Percentiles rank a stretch among this genome's conserved stretches.
These are phyloP conservation scores for Breynia disticha DNA, from an alignment of 441 rosid genomes.

Conservation along the genomic window DNA sequence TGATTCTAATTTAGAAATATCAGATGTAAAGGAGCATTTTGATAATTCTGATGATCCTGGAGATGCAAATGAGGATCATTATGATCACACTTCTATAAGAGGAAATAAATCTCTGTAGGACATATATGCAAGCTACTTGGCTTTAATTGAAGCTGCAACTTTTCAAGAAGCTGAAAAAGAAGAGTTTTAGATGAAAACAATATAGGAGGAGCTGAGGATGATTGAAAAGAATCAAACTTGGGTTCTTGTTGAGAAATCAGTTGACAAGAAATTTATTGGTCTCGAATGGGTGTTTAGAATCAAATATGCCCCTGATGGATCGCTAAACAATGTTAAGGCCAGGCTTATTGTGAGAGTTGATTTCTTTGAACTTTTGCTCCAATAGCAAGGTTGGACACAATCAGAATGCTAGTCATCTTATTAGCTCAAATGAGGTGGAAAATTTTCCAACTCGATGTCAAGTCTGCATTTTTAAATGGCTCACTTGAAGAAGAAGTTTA, in stretches of 20 bases:
- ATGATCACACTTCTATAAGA: not conserved
- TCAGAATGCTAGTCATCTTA: not conserved
- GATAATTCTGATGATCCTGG: too few species aligned
- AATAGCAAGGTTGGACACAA: not conserved
- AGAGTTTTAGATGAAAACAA: not conserved
- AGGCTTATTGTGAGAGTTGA: not conserved
- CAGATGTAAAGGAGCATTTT: slow-evolving; percentile 2
- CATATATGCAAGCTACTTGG: not conserved
- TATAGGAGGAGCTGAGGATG: not conserved
- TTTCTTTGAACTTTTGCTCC: not conserved
- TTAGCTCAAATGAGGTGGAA: not conserved
- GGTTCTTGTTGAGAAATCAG: not conserved
- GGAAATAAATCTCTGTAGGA: not conserved
- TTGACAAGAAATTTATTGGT: not conserved
- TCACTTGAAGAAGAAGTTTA: not conserved
- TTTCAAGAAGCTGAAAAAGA: not conserved
- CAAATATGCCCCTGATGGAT: not conserved
- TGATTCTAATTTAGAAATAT: not conserved
- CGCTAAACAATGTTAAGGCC: not conserved
- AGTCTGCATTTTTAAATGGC: not conserved
- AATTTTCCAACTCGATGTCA: slow-evolving; percentile 4
- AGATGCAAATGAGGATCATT: too few species aligned
- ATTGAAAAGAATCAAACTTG: slow-evolving; percentile 2
- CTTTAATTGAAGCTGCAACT: not conserved
- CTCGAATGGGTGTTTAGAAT: not conserved